Base-by-base conservation (phyloP, 192 early-diverging fungal genomes). In the Oehlia diaphana region DNA sequence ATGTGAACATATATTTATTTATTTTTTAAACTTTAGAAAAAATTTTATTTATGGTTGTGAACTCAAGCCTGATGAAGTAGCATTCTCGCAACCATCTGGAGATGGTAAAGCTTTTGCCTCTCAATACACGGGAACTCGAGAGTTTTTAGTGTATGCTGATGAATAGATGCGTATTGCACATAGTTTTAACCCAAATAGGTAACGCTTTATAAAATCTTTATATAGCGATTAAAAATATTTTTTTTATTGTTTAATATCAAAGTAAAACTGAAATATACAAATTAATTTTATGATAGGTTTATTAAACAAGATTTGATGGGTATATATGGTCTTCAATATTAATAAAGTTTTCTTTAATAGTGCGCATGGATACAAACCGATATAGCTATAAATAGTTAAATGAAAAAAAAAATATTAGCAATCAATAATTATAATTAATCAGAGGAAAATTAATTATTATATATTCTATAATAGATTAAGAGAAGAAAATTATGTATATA, bases 291-390 rank as follows among this genome's bases (percentile, higher is more conserved):
- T 42, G 5, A 12, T 47, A 47, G 44, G 44, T 39, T 33, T 39
- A 19, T 35, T 26, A 86, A 74, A 47, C 78, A 70, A 86, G 74
- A 89, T 99, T 99, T 72, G 95, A 96, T n/a, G 95, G 95, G 82
- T 99, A 99, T 39, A 79, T 47, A 76, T 92, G 95, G n/a, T 86
- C 84, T 23, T 91, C 88, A 74, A 97, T 88, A 8, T 94, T 93
- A 39, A 96, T 87, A 89, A 98, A 96, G 79, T 89, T 93, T 86
- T 99, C 97, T 91, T 99, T 99, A 89, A 98, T 94, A 9, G 96
- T 92, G 78, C 97, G 95, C 19, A 95, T 92, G 44, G 95, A 96
- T 44, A 96, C 89, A 84, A 96, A 99, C 80, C 97, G 92, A 74
- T 94, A 90, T 58, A 97, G 84, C 77, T 79, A 61, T n/a, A 42